phyloP scores from a whole-genome alignment of 768 basidiomycete species.

The Naganishia vaughanmartiniae region DNA sequence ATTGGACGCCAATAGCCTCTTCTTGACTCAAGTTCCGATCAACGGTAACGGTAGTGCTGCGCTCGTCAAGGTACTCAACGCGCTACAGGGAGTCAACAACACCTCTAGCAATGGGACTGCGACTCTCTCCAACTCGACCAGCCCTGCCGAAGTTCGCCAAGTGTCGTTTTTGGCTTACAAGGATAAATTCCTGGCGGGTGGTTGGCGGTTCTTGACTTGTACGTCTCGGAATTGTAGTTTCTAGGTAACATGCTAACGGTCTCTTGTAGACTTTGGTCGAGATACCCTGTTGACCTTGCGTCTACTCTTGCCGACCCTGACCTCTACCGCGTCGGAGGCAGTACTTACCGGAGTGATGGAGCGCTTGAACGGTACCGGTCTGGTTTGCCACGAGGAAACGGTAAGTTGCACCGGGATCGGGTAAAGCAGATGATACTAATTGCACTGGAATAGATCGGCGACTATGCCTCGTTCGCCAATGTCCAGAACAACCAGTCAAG shows the following conservation, averaged over 20 bases:
- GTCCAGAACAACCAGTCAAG: constrained; percentile 53
- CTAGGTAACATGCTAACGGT: not conserved
- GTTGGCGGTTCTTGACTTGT: constrained; percentile 56
- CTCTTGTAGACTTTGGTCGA: constrained; percentile 42
- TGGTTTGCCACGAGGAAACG: constrained; percentile 56
- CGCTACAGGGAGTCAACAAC: constrained; percentile 41
- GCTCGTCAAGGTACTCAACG: constrained; percentile 46
- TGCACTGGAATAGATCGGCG: constrained; percentile 33
- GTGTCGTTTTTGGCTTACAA: constrained; percentile 55
- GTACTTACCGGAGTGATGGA: constrained; percentile 57
- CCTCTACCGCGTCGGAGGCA: constrained; percentile 54
- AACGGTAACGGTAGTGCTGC: constrained; percentile 39
- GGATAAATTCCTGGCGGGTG: constrained; percentile 56
- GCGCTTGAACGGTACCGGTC: constrained; percentile 55
- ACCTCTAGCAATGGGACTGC: constrained; percentile 39
- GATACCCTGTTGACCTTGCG: constrained; percentile 57
- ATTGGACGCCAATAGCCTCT: constrained; percentile 38
- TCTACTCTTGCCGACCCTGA: constrained; percentile 55
- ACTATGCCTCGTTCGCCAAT: constrained; percentile 56
- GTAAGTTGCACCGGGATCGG: constrained; percentile 33
- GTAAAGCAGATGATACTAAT: not conserved
- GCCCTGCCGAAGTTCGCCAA: constrained; percentile 33
- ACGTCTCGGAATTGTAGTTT: not conserved
- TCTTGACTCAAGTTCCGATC: constrained; percentile 44
- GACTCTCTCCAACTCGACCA: not conserved